Percentiles rank a stretch among this genome's conserved stretches.
Conservation (phyloP, 2,329 filamentous ascomycete species). For the Ophiostoma australiae region DNA sequence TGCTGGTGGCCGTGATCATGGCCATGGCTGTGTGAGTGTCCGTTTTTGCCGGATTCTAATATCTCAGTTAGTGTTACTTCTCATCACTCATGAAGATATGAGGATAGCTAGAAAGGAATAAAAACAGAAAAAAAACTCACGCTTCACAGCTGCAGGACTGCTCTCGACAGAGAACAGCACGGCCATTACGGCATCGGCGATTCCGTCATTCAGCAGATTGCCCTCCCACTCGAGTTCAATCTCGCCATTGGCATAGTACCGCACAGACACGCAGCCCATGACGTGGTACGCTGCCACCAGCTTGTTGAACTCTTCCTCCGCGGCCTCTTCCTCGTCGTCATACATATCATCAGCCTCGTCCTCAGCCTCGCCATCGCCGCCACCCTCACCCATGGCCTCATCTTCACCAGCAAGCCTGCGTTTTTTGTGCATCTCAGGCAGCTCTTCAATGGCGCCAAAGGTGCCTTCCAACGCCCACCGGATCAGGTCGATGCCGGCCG, state of each 20-base stretch:
- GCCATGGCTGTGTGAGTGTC: constrained; percentile 46
- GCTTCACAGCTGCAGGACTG: constrained; percentile 89
- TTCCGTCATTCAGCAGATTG: constrained; percentile 94
- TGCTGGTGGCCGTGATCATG: constrained; percentile 30
- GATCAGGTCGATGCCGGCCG: constrained; percentile 85
- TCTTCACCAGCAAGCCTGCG: constrained; percentile 30
- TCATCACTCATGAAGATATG: neutral
- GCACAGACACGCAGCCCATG: constrained; percentile 88
- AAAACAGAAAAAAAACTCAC: constrained; percentile 45
- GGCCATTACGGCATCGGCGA: constrained; percentile 94
- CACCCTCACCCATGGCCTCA: constrained; percentile 33
- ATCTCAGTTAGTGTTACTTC: constrained; percentile 28
- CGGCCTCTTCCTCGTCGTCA: constrained; percentile 38
- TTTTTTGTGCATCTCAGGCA: constrained; percentile 49
- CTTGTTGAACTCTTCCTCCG: constrained; percentile 62
- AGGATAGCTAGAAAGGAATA: no score
- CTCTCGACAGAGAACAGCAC: constrained; percentile 89
- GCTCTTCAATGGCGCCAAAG: constrained; percentile 77
- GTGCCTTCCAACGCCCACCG: constrained; percentile 92
- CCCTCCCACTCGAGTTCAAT: constrained; percentile 96
- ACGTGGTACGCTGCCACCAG: constrained; percentile 59
- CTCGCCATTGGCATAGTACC: constrained; percentile 69
- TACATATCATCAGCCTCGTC: constrained; percentile 42
- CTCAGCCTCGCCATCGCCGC: neutral
- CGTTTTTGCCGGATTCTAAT: constrained; percentile 53